Base-by-base conservation (phyloP, 225 moss, liverwort and hornwort species). In the Marchantia paleacea region DNA sequence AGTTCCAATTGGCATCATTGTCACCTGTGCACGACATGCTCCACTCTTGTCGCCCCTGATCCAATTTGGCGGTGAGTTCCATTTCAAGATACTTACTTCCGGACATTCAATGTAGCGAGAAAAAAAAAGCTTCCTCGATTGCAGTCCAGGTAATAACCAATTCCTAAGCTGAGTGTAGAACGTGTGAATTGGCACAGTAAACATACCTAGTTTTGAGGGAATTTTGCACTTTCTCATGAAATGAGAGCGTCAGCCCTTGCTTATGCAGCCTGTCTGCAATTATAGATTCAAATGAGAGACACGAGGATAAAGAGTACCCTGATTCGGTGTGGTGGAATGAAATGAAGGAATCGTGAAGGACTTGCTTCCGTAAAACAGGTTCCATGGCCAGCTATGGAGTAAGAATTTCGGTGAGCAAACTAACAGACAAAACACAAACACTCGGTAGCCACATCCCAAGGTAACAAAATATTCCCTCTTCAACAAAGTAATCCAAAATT, bases 1-100 rank as follows among this genome's bases (percentile, higher is more conserved):
- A 70, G 97, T 99, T 50, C 97, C 97, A 70, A 99, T 95, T 49
- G 99, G 99, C 89, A 95, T 95, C 99, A 99, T 99, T 28, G 88
- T 92, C 82, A 95, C 95, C 86, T 91, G 93, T 49, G 91, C 91
- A 67, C 97, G 91, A 79, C 84, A 91, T 84, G 90, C 85, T 74
- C 89, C 83, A 52, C 75, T 82, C 69, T 70, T 79, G 69, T 31
- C 73, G 61, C 50, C 75, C 72, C 86, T 83, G 76, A 61, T 64
- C 26, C 50, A 78, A 28, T 48, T 4, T 8, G 20, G 1, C 47
- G 1, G 6, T 19, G 0, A 61, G 18, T 18, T 74, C 24, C 15
- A 28, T 1, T 8, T 74, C 10, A 14, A 10, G 18, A 50, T 26
- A 12, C 29, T 13, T 8, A 66, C 12, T 20, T n/a, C 8, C 28